Percentiles rank a stretch among this genome's conserved stretches.
Evolutionary conservation across 2,329 filamentous ascomycete species (phyloP).

Genomic region (Monosporascus sp.): DNA sequence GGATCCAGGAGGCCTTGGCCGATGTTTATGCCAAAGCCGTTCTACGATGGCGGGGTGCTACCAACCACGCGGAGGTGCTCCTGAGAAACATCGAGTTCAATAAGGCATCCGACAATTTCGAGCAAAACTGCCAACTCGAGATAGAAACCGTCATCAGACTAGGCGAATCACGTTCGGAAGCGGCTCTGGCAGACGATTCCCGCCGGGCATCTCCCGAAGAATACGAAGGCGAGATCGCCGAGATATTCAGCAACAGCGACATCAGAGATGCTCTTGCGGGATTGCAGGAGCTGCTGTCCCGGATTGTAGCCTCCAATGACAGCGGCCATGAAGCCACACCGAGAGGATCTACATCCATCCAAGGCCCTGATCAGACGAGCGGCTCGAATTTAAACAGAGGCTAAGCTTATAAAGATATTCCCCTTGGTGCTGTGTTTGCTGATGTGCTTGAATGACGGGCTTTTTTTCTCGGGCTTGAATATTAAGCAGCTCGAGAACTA

Average conservation of each 20-base stretch:
- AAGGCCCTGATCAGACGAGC: too few relatives aligned
- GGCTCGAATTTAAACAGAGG: too few relatives aligned
- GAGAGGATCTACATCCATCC: background rate
- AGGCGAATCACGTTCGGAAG: background rate
- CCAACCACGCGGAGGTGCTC: conserved; percentile 3
- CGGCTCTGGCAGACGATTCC: background rate
- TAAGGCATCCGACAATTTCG: conserved; percentile 1
- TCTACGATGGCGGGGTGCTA: background rate
- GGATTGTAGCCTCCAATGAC: background rate
- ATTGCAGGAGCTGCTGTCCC: background rate
- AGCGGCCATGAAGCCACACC: background rate
- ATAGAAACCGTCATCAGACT: conserved; percentile 13
- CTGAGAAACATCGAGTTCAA: conserved; percentile 4
- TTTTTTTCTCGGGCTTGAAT: too few relatives aligned
- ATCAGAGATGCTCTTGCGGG: background rate
- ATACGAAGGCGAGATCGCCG: background rate
- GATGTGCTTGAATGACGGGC: too few relatives aligned
- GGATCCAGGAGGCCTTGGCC: background rate
- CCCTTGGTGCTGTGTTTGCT: too few relatives aligned
- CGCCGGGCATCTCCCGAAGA: background rate
- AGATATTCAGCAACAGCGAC: background rate
- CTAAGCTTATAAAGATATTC: too few relatives aligned
- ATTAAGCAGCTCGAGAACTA: too few relatives aligned
- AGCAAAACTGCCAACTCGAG: conserved; percentile 17
- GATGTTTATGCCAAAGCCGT: conserved; percentile 5